Conservation (phyloP, 2,329 filamentous ascomycete species). For the Diaporthe sp. region DNA sequence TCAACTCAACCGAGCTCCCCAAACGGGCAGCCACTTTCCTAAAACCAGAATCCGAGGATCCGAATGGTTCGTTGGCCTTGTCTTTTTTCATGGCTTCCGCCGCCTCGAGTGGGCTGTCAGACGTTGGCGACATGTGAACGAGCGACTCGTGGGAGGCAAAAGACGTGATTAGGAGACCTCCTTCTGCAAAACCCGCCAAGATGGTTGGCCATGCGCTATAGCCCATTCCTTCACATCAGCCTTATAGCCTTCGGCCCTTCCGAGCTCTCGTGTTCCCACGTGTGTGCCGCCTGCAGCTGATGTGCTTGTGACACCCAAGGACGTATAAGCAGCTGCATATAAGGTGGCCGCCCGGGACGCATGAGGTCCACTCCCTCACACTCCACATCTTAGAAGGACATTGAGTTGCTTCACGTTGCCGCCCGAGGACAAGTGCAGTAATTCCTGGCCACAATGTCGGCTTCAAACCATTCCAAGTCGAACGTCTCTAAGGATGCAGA, state of each 20-base stretch:
- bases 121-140: background rate
- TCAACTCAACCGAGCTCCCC: conserved; percentile 15
- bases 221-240: conserved; percentile 11
- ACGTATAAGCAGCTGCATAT: conserved; percentile 19
- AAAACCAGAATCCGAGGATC: conserved; percentile 12
- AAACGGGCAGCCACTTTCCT: conserved; percentile 13
- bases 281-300: background rate
- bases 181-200: conserved; percentile 26
- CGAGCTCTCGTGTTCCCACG: conserved; percentile 1
- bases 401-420: background rate
- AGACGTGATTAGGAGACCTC: conserved; percentile 19
- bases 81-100: background rate
- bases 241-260: background rate
- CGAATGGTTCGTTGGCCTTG: background rate
- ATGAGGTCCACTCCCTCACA: conserved; percentile 4
- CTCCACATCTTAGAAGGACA: background rate
- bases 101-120: conserved; percentile 20
- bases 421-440: background rate
- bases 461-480: conserved; percentile 12
- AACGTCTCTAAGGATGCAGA: conserved; percentile 23
- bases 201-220: conserved; percentile 28
- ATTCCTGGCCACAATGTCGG: background rate
- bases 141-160: conserved; percentile 15
- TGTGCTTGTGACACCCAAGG: background rate
- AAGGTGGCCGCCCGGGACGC: conserved; percentile 20